Evolutionary conservation across 1,284 basidiomycete genomes (phyloP), one percentile per base, ranked within the genome.

Genomic region (Marasmius oreades): DNA sequence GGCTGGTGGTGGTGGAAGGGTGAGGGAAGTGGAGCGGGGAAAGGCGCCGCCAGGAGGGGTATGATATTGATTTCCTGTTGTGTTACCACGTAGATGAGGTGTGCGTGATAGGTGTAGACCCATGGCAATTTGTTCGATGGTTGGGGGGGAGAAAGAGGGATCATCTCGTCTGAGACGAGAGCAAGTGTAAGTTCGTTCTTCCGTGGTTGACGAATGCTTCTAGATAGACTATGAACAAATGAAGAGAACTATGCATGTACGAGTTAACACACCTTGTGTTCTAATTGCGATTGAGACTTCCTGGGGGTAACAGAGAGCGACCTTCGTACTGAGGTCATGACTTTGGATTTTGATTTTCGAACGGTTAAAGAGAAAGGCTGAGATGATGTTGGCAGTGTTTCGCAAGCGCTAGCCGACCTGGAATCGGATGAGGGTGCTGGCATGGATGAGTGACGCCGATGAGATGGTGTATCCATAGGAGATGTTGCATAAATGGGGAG

Each of bases 111-210:
- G 72, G 67, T 88, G 87, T 20, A 88, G 75, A 23, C 86, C 86
- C 85, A 88, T 89, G 16, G 85, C 82, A 60, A 88, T 88, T 68
- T 88, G 86, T 63, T 85, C 81, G 45, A 87, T 75, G 53, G 84
- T 85, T 2, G 86, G 86, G n/a, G 78, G 82, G 20, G 74, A 69
- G 20, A 71, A 61, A 23, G 70, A 66, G 28, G 74, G 65, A 62
- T 77, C 70, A 53, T 71, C 67, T 56, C 76, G 67, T 60, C 72
- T 73, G 64, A 77, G 74, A 37, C 69, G 70, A n/a, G 76, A 56
- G 48, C 63, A 56, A 16, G 55, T 61, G 48, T 59, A 43, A 50
- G 63, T 24, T 57, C 70, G 73, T 63, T 83, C 80, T 37, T 51
- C 11, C 18, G 52, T 46, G 34, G 22, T 22, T 26, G 28, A 18